Evolutionary conservation across 1,139 yeast genomes (phyloP).

Genomic region (Lodderomyces orthopsilosis): DNA sequence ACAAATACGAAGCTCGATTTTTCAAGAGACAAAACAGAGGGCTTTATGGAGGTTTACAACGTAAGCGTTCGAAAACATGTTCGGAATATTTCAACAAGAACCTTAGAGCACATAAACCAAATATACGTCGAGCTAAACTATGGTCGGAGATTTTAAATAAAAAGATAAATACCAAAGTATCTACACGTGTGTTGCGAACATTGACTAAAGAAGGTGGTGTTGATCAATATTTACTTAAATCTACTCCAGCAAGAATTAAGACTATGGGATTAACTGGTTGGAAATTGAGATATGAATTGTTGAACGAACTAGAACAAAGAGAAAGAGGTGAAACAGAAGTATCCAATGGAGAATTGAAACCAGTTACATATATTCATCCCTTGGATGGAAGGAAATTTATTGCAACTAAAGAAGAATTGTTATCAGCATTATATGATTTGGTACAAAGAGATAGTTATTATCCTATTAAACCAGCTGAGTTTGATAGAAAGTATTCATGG

Average conservation of each 20-base stretch:
- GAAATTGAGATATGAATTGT: conserved; percentile 75
- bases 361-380: conserved; percentile 51
- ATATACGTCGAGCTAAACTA: conserved; percentile 66
- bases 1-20: conserved; percentile 72
- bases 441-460: conserved; percentile 49
- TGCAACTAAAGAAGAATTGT: conserved; percentile 63
- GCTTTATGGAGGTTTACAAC: conserved; percentile 83
- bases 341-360: conserved; percentile 28
- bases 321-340: conserved; percentile 15
- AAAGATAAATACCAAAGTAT: conserved; percentile 55
- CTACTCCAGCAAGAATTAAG: conserved; percentile 83
- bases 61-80: conserved; percentile 72
- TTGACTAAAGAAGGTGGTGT: conserved; percentile 92
- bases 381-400: conserved; percentile 44
- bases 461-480: conserved; percentile 25
- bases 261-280: conserved; percentile 92
- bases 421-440: conserved; percentile 51
- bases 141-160: conserved; percentile 81
- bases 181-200: conserved; percentile 82
- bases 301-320: conserved; percentile 33
- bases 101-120: conserved; percentile 78
- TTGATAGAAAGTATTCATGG: conserved; percentile 28
- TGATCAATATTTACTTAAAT: conserved; percentile 82
- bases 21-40: conserved; percentile 88
- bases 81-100: conserved; percentile 75